phyloP scores from a whole-genome alignment of 176 grass and related monocot genomes.

The Elymus sibiricus region DNA sequence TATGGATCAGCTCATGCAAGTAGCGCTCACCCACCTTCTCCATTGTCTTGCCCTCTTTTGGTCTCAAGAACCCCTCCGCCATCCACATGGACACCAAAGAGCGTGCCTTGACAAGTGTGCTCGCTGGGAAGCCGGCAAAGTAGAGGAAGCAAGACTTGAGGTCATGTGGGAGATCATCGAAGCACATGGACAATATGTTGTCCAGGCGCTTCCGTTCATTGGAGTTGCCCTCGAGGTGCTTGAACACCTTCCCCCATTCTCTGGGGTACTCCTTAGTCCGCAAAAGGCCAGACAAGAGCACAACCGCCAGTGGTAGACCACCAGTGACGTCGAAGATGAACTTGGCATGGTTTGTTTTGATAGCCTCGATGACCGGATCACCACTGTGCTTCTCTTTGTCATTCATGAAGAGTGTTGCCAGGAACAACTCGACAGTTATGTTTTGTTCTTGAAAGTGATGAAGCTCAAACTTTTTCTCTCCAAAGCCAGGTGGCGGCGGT shows the following conservation, averaged over 20 bases:
- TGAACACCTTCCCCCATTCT: background rate
- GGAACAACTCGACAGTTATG: background rate
- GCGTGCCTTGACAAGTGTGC: background rate
- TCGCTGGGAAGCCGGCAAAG: slow-evolving; percentile 29
- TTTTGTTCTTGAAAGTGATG: background rate
- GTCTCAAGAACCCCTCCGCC: slow-evolving; percentile 36
- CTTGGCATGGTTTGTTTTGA: background rate
- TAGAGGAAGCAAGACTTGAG: slow-evolving; percentile 50
- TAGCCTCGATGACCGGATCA: background rate
- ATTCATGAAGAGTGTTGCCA: background rate
- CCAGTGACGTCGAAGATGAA: background rate
- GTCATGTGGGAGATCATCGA: slow-evolving; percentile 47
- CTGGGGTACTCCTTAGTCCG: background rate
- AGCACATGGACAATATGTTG: slow-evolving; percentile 8
- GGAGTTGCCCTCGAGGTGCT: background rate
- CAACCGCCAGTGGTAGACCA: background rate
- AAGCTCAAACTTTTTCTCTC: background rate
- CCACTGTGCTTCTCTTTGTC: background rate
- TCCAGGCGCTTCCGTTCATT: background rate
- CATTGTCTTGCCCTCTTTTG: slow-evolving; percentile 11
- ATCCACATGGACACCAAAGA: slow-evolving; percentile 34
- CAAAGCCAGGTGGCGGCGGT: background rate
- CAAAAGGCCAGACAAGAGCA: background rate
- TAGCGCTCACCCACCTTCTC: slow-evolving; percentile 35
- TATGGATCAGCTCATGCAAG: slow-evolving; percentile 27